Conservation (phyloP, 2,329 filamentous ascomycete species). For the Colletotrichum tanaceti region DNA sequence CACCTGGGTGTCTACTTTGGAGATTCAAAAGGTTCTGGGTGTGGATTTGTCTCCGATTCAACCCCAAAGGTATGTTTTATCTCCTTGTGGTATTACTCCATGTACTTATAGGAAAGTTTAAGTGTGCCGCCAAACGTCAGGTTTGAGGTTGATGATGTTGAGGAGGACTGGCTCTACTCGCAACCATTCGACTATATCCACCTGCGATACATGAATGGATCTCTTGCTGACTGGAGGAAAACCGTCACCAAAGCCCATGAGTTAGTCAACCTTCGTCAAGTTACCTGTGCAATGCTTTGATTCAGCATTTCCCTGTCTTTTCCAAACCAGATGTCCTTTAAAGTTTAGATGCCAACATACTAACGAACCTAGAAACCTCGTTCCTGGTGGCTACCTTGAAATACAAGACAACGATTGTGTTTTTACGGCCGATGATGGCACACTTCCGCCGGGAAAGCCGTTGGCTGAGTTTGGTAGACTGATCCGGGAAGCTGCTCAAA, state of each 20-base stretch:
- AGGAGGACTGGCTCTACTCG: constrained; percentile 48
- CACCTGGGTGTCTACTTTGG: too few species aligned
- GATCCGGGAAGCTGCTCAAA: not conserved
- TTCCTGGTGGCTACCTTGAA: constrained; percentile 44
- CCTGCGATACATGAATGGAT: constrained; percentile 46
- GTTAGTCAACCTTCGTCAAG: too few species aligned
- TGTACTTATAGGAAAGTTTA: too few species aligned
- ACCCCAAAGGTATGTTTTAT: too few species aligned
- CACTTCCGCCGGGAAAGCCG: not conserved
- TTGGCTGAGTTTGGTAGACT: not conserved
- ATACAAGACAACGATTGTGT: constrained; percentile 37
- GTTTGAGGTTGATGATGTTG: constrained; percentile 55
- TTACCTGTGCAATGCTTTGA: too few species aligned
- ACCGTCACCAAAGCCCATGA: not conserved
- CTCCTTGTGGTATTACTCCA: too few species aligned
- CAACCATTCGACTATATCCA: constrained; percentile 51
- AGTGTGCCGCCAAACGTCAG: constrained; percentile 57
- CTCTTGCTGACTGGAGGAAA: constrained; percentile 45
- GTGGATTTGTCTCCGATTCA: constrained; percentile 55
- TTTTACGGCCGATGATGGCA: not conserved
- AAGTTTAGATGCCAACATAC: too few species aligned
- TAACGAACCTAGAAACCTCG: not conserved
- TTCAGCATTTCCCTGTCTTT: too few species aligned
- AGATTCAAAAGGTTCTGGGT: constrained; percentile 47
- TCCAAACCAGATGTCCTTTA: too few species aligned